Base-by-base conservation (phyloP, 805 yeast genomes). In the Saccharomycopsis fermentans region DNA sequence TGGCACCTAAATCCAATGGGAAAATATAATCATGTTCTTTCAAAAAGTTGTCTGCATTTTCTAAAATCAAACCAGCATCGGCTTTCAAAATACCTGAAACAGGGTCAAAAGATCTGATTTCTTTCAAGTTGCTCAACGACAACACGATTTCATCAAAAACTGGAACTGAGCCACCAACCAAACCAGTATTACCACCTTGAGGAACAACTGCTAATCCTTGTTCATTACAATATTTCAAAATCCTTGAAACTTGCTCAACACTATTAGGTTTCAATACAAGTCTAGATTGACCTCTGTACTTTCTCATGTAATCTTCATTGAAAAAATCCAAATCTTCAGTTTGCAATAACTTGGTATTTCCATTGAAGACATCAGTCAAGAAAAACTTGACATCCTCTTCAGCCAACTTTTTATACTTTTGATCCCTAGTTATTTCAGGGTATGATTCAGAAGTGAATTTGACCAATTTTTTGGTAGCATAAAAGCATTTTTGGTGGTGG, bases 171-270 rank as follows among this genome's bases (percentile, higher is more conserved):
- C 97, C 98, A 63, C 97, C 98, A 48, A 91, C 98, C 52, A 91
- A 78, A 29, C 97, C 97, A 1, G 97, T 92, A 72, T 92, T 91
- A 65, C 98, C 98, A 68, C 97, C 97, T 73, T 92, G 97, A 16
- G 98, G 97, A 9, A 90, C 96, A 54, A 91, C 82, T 0, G 97
- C 96, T 32, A 91, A 71, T 61, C 78, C 81, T 54, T 82, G 72
- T 34, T 84, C 87, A 67, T 87, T 86, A 75, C 96, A 89, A 72
- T 90, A 86, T 69, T 81, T 82, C 68, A 92, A 68, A 62, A 92
- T 88, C 65, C 81, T 68, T 1, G 91, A 77, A 17, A 92, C 84
- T 70, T 91, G 91, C 62, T 85, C 82, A 1, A 89, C 81, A 14
- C 87, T 79, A 66, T 83, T 86, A 39, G 98, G 98, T 70, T 86